phyloP scores from a whole-genome alignment of 177 flowering plant species.

The Vitis hybrid region DNA sequence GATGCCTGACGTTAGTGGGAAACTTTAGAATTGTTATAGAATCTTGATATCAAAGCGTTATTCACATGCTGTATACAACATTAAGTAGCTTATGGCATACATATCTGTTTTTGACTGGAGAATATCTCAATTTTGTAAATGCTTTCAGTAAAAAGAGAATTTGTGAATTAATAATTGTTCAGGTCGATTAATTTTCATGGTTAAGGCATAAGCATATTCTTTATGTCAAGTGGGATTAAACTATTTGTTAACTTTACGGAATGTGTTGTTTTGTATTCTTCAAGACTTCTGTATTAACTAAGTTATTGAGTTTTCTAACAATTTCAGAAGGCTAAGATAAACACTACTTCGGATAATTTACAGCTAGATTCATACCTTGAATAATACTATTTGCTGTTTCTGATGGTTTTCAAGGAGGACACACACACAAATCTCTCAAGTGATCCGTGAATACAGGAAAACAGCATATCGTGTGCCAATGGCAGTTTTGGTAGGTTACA shows the following conservation, averaged over 20 bases:
- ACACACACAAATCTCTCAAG: slow-evolving; percentile 90
- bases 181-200: too few species aligned
- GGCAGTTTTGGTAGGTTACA: slow-evolving; percentile 75
- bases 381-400: slow-evolving; percentile 10
- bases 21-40: neutral
- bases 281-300: too few species aligned
- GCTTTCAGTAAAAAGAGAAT: neutral
- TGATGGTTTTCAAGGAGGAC: slow-evolving; percentile 66
- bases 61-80: neutral
- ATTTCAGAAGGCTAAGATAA: too few species aligned
- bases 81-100: neutral
- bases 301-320: too few species aligned
- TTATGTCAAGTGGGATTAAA: too few species aligned
- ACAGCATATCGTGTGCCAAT: slow-evolving; percentile 91
- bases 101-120: neutral
- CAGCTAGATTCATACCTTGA: neutral
- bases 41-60: neutral
- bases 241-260: too few species aligned
- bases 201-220: too few species aligned
- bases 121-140: neutral
- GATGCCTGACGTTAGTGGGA: neutral
- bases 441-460: slow-evolving; percentile 81
- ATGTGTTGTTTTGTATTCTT: too few species aligned
- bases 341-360: neutral
- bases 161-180: neutral